Percentiles rank a stretch among this genome's conserved stretches.
Evolutionary conservation across 129 eudicot genomes (phyloP).

Genomic region (Deinandra increscens): DNA sequence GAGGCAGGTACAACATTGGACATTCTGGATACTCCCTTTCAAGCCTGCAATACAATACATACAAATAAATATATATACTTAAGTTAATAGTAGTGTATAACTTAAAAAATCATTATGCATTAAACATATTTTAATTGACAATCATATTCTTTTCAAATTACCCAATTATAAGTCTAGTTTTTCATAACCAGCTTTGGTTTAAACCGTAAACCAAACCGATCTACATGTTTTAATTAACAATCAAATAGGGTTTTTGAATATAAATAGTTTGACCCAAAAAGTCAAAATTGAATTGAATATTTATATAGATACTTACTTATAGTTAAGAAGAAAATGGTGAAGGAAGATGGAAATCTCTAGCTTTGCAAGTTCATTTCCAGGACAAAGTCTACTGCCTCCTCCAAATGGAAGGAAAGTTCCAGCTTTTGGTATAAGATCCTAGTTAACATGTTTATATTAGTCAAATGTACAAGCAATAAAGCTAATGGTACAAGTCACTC

Average conservation of each 20-base stretch:
- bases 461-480: background rate
- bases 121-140: too few species aligned
- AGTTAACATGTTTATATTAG: conserved; percentile 13
- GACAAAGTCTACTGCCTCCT: conserved; percentile 78
- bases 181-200: background rate
- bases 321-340: conserved; percentile 73
- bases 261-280: background rate
- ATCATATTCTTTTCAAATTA: too few species aligned
- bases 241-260: background rate
- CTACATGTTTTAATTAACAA: background rate
- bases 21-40: conserved; percentile 57
- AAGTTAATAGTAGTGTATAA: background rate
- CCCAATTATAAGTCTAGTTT: too few species aligned
- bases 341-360: conserved; percentile 80
- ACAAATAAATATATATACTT: background rate
- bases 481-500: background rate
- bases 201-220: too few species aligned
- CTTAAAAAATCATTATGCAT: background rate
- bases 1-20: conserved; percentile 56
- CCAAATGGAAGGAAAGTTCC: conserved; percentile 87
- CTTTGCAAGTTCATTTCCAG: conserved; percentile 91
- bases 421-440: conserved; percentile 59
- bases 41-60: conserved; percentile 73
- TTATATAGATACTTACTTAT: conserved; percentile 41
- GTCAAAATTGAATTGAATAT: background rate